Evolutionary conservation across 169 alveolate species (phyloP), one percentile per base, ranked within the genome.

Genomic region (Plasmodium vinckei): DNA sequence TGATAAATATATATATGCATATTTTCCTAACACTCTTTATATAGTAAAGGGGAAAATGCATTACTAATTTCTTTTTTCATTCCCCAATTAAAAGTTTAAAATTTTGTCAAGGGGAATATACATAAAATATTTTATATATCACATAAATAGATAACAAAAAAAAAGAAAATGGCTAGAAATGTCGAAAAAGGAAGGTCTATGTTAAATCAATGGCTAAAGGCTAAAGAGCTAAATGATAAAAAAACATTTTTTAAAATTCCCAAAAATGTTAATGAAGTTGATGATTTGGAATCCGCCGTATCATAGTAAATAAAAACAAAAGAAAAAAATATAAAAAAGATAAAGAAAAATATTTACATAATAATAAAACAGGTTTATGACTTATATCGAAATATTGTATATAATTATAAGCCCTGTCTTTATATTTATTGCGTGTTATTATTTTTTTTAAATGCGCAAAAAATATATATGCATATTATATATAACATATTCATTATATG

Each of bases 131-230:
- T 33, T 3, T 33, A 33, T 33, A 33, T 33, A 33, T 33, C 7
- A 33, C 6, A 33, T 33, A 51, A 51, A 51, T 13, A 51, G 1
- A 1, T 2, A 51, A 51, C n/a, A 51, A 3, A 51, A n/a, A 65
- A 15, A 61, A 23, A 19, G 47, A 63, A 49, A 47, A 77, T 77
- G 89, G 89, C 89, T 12, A 65, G 89, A 42, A 77, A 61, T 42
- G 70, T 63, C 9, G 89, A 77, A 56, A 77, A 77, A 17, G 89
- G 89, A 68, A 77, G 46, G 33, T 77, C 89, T 25, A 77, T 77
- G 89, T 68, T 77, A 42, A 77, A 77, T 63, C 89, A 77, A 33
- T 77, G 89, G 89, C 65, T 77, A 42, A 77, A 64, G 56, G 89
- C 77, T 39, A 77, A 77, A 56, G 89, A 79, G 23, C 46, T 57